Evolutionary conservation across 164 flowering plant species (phyloP).

Genomic region (Aristolochia fimbriata): DNA sequence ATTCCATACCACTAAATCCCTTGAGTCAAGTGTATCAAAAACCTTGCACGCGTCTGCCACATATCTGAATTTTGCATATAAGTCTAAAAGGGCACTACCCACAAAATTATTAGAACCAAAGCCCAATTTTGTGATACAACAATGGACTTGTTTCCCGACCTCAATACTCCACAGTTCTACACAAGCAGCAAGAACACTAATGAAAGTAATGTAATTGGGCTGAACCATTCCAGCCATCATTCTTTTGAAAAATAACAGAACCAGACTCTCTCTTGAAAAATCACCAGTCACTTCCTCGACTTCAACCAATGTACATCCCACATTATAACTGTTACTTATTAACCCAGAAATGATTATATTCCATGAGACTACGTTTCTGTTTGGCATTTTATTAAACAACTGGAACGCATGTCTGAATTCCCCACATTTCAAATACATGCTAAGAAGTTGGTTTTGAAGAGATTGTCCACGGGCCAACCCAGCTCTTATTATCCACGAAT

Average conservation of each 20-base stretch:
- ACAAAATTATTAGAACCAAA: slow-evolving; percentile 30
- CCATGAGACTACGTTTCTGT: slow-evolving; percentile 46
- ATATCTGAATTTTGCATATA: slow-evolving; percentile 41
- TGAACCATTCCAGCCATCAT: slow-evolving; percentile 36
- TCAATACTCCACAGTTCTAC: slow-evolving; percentile 17
- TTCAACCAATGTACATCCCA: neutral
- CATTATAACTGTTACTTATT: slow-evolving; percentile 3
- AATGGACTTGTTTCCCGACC: slow-evolving; percentile 41
- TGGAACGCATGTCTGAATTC: slow-evolving; percentile 20
- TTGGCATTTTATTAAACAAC: slow-evolving; percentile 52
- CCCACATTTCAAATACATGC: slow-evolving; percentile 32
- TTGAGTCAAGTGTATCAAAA: slow-evolving; percentile 27
- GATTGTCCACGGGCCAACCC: slow-evolving; percentile 18
- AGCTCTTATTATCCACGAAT: slow-evolving; percentile 23
- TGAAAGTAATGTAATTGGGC: slow-evolving; percentile 41
- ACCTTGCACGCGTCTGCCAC: slow-evolving; percentile 34
- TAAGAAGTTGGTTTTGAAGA: slow-evolving; percentile 33
- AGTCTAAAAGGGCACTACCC: slow-evolving; percentile 33
- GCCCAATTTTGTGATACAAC: slow-evolving; percentile 30
- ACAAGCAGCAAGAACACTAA: slow-evolving; percentile 30
- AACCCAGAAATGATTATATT: slow-evolving; percentile 41
- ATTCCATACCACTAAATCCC: slow-evolving; percentile 60
- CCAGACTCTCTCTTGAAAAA: slow-evolving; percentile 7
- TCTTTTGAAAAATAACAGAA: slow-evolving; percentile 32
- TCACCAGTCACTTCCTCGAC: neutral